phyloP scores from a whole-genome alignment of 768 basidiomycete genomes.

The Macrolepiota fuliginosa region DNA sequence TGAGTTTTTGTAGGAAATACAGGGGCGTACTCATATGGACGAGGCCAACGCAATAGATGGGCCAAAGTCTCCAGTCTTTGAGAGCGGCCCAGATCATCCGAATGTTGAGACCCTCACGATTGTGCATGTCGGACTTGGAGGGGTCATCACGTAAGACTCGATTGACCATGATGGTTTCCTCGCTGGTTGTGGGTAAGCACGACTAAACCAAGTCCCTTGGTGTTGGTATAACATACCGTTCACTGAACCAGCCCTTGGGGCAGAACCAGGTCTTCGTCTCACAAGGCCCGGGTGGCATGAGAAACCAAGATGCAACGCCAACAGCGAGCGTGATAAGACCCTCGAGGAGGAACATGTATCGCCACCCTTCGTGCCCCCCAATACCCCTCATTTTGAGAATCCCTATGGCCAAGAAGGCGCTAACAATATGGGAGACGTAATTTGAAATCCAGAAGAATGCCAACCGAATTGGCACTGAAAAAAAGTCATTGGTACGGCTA shows the following conservation, averaged over 20 bases:
- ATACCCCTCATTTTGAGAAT: constrained; percentile 54
- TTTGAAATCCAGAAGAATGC: constrained; percentile 69
- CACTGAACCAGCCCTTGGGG: constrained; percentile 62
- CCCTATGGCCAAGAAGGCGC: constrained; percentile 65
- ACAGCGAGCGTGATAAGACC: constrained; percentile 48
- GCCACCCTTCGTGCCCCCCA: constrained; percentile 52
- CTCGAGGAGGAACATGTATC: constrained; percentile 58
- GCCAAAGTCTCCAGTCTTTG: constrained; percentile 64
- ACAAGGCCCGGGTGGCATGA: constrained; percentile 63
- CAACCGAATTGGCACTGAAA: constrained; percentile 58
- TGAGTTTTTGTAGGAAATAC: not conserved
- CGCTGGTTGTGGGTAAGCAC: constrained; percentile 28
- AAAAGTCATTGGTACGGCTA: not conserved
- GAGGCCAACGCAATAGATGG: constrained; percentile 56
- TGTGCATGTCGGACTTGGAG: constrained; percentile 68
- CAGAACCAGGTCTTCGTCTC: constrained; percentile 60
- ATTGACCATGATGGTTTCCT: constrained; percentile 66
- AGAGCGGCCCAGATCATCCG: constrained; percentile 50
- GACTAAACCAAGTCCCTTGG: not conserved
- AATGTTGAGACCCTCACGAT: constrained; percentile 57
- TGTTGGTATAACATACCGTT: constrained; percentile 18
- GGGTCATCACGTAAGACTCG: constrained; percentile 65
- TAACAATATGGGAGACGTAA: constrained; percentile 50
- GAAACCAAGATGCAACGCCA: constrained; percentile 50
- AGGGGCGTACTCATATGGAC: constrained; percentile 45